Conservation (phyloP, 306 rosid genomes). For the Rosa lucieae region DNA sequence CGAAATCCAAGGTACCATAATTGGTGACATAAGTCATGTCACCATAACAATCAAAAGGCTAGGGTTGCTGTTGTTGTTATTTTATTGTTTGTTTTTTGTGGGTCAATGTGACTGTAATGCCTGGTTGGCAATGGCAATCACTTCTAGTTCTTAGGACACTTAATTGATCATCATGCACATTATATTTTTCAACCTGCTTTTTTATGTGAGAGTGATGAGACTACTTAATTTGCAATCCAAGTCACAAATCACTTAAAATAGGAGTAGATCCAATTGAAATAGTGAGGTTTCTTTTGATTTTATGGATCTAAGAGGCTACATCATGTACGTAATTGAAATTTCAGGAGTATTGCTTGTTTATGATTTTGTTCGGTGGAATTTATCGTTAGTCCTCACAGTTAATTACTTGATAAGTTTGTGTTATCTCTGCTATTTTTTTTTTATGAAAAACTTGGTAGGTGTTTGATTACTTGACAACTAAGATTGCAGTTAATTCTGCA, state of each 20-base stretch:
- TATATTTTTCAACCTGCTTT: neutral
- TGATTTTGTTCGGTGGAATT: neutral
- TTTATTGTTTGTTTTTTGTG: no score
- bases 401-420: no score
- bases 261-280: no score
- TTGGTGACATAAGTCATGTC: no score
- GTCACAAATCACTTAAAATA: neutral
- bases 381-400: neutral
- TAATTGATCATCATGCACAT: neutral
- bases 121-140: neutral
- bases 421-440: neutral
- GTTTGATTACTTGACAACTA: neutral
- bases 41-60: no score
- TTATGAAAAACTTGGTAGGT: neutral
- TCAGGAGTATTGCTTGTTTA: neutral
- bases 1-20: no score
- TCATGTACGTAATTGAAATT: neutral
- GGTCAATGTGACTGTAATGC: neutral
- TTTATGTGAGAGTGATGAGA: slow-evolving; percentile 1
- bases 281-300: neutral
- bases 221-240: neutral
- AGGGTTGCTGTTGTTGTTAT: no score
- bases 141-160: neutral
- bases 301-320: neutral
- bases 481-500: neutral